Percentiles rank a stretch among this genome's conserved stretches.
These are phyloP conservation scores for Fusarium nematophilum DNA, from an alignment of 2,329 filamentous ascomycete species.

Conservation along the genomic window DNA sequence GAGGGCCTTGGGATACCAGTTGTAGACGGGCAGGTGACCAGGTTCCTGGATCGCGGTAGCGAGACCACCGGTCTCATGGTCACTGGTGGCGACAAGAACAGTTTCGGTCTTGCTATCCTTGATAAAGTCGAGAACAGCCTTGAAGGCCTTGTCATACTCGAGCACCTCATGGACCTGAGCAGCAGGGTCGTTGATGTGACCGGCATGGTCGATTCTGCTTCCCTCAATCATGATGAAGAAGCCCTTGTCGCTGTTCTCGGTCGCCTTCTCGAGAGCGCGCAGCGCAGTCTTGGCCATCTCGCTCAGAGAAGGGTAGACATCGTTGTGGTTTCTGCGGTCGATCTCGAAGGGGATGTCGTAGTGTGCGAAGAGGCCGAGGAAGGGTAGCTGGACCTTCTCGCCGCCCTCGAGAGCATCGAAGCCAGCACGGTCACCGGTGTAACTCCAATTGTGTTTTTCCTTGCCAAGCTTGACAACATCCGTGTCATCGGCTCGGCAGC, in stretches of 20 bases:
- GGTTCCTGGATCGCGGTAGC: constrained; percentile 77
- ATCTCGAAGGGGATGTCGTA: constrained; percentile 93
- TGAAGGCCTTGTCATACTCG: constrained; percentile 92
- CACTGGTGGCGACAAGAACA: constrained; percentile 88
- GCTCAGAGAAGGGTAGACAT: constrained; percentile 86
- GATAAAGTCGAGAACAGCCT: constrained; percentile 86
- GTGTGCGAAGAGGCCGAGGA: constrained; percentile 86
- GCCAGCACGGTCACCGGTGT: constrained; percentile 75
- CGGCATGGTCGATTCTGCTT: constrained; percentile 94
- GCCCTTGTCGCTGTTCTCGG: constrained; percentile 84
- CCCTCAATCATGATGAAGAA: constrained; percentile 99
- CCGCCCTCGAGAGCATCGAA: constrained; percentile 82
- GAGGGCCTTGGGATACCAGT: constrained; percentile 86
- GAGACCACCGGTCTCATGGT: constrained; percentile 95
- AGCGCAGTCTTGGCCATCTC: constrained; percentile 92
- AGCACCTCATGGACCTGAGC: constrained; percentile 91
- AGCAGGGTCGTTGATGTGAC: constrained; percentile 84
- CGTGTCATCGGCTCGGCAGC: constrained; percentile 83
- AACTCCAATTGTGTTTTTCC: constrained; percentile 81
- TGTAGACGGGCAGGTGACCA: constrained; percentile 65
- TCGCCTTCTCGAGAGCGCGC: constrained; percentile 81
- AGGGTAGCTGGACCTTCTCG: constrained; percentile 76
- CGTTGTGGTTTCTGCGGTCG: constrained; percentile 82
- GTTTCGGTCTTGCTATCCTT: constrained; percentile 77
- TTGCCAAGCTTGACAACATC: constrained; percentile 80